Evolutionary conservation across 305 asterid genomes (phyloP).

Genomic region (Fraxinus ornus): DNA sequence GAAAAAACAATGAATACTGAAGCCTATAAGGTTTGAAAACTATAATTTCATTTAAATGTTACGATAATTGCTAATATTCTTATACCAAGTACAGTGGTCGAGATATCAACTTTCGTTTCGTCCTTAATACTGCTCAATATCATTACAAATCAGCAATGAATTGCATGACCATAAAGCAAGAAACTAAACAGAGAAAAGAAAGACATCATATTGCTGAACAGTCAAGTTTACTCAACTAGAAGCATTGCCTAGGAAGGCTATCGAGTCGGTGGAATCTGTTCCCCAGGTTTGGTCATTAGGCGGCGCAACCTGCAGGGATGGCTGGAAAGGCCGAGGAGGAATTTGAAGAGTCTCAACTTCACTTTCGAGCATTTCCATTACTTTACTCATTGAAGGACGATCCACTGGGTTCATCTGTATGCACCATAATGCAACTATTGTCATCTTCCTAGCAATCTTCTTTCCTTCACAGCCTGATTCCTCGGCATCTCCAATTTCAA

Average conservation of each 20-base stretch:
- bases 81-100: not conserved
- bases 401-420: constrained; percentile 20
- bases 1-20: too few species aligned
- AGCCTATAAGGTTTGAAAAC: too few species aligned
- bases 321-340: constrained; percentile 13
- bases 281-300: constrained; percentile 6
- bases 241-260: not conserved
- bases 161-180: not conserved
- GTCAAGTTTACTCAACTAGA: not conserved
- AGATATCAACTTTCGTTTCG: too few species aligned
- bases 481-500: constrained; percentile 16
- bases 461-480: not conserved
- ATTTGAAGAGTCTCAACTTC: constrained; percentile 14
- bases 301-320: not conserved
- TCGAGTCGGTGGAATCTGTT: constrained; percentile 1
- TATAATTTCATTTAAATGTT: too few species aligned
- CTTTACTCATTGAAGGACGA: constrained; percentile 20
- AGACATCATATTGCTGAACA: too few species aligned
- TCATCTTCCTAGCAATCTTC: constrained; percentile 12
- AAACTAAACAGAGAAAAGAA: not conserved
- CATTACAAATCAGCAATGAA: not conserved
- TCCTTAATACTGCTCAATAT: not conserved
- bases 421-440: constrained; percentile 26
- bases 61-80: not conserved
- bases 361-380: constrained; percentile 25